These are phyloP conservation scores for Acanthamoeba triangularis DNA, from an alignment of 208 protist species.

Conservation along the genomic window DNA sequence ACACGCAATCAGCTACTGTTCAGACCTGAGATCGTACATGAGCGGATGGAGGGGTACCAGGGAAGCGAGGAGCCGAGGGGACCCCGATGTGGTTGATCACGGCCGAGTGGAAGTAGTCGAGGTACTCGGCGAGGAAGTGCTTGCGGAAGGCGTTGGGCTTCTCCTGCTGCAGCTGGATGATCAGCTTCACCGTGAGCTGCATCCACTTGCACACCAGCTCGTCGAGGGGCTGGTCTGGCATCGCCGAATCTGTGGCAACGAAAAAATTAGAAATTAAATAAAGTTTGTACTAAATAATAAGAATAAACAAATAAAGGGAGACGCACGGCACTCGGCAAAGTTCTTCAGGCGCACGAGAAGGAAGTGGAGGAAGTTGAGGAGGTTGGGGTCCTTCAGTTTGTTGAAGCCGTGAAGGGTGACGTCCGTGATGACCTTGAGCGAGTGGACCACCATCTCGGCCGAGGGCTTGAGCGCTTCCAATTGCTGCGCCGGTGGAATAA, in stretches of 20 bases:
- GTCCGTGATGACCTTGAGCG: constrained; percentile 55
- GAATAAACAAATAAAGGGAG: not conserved
- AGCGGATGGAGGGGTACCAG: not conserved
- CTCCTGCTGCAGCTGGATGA: constrained; percentile 71
- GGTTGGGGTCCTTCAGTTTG: constrained; percentile 33
- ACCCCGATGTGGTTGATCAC: not conserved
- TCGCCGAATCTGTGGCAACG: not conserved
- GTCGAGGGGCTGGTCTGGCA: constrained; percentile 66
- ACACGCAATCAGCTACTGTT: not conserved
- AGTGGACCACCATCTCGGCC: constrained; percentile 62
- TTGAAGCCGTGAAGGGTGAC: constrained; percentile 54
- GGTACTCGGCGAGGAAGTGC: constrained; percentile 49
- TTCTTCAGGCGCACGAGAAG: constrained; percentile 20
- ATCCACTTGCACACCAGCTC: constrained; percentile 73
- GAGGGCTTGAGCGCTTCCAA: constrained; percentile 29
- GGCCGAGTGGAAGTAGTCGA: constrained; percentile 61
- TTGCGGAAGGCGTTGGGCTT: constrained; percentile 75
- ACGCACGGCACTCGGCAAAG: constrained; percentile 71
- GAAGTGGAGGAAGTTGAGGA: constrained; percentile 65
- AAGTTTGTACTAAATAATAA: not conserved
- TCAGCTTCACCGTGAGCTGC: constrained; percentile 42
- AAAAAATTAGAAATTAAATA: not conserved
- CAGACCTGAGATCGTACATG: too few species aligned
- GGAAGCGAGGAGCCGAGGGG: not conserved
- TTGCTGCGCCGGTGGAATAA: not conserved